Evolutionary conservation across 2,329 filamentous ascomycete species (phyloP).

Genomic region (Fusarium xylarioides): DNA sequence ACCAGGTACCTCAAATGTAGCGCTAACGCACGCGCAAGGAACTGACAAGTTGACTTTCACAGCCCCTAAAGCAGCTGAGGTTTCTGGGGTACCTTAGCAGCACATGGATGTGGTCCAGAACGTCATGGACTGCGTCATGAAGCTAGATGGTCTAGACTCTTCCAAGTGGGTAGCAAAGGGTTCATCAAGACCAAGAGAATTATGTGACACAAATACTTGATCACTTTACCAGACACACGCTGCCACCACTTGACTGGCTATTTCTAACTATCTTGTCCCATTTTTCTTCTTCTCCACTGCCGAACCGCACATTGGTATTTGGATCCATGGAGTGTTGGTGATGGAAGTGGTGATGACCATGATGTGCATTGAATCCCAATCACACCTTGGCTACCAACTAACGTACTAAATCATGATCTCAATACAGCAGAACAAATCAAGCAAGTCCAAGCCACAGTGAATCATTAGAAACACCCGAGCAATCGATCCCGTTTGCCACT

Average conservation of each 20-base stretch:
- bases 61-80: not conserved
- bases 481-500: not conserved
- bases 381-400: not conserved
- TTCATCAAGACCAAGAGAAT: not conserved
- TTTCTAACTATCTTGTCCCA: not conserved
- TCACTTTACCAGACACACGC: not conserved
- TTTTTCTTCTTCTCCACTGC: not conserved
- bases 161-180: not conserved
- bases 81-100: not conserved
- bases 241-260: not conserved
- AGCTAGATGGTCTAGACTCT: constrained; percentile 20
- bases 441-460: constrained; percentile 5
- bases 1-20: not conserved
- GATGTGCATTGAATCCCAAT: not conserved
- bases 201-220: not conserved
- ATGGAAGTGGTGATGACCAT: not conserved
- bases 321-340: not conserved
- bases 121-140: constrained; percentile 23
- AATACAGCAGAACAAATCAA: not conserved
- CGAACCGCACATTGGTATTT: not conserved
- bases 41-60: not conserved
- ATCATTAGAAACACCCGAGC: constrained; percentile 3
- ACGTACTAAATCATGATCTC: not conserved
- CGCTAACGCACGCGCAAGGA: not conserved
- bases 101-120: not conserved